Percentiles rank a stretch among this genome's conserved stretches.
These are phyloP conservation scores for Neurospora sp. DNA, from an alignment of 495 filamentous ascomycete species.

Conservation along the genomic window DNA sequence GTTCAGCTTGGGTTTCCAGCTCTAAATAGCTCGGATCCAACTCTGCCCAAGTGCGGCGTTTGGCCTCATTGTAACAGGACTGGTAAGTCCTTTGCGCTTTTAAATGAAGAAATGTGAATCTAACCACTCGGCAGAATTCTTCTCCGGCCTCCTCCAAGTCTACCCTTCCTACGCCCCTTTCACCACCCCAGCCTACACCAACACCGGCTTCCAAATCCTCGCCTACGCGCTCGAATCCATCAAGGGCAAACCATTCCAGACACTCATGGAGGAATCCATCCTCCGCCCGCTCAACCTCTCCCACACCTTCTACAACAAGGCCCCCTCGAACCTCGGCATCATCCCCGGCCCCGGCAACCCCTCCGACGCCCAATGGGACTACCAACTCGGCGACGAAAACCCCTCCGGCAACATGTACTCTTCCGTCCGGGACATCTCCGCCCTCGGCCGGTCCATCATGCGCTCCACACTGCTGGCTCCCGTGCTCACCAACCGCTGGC, in stretches of 20 bases:
- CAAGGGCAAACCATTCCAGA: constrained; percentile 33
- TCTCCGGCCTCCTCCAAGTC: constrained; percentile 35
- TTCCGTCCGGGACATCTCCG: constrained; percentile 39
- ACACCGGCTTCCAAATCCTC: constrained; percentile 44
- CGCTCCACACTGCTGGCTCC: constrained; percentile 35
- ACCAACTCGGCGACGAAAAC: constrained; percentile 30
- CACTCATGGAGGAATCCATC: constrained; percentile 34
- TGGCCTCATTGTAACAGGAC: constrained; percentile 24
- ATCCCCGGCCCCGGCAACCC: constrained; percentile 20
- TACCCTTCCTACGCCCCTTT: constrained; percentile 40
- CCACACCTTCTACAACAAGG: constrained; percentile 28
- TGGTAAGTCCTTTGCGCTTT: constrained; percentile 13
- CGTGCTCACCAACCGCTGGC: constrained; percentile 42
- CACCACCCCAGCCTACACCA: constrained; percentile 45
- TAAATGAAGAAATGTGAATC: background rate
- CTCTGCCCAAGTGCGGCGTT: constrained; percentile 31
- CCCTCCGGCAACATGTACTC: constrained; percentile 49
- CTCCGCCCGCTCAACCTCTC: constrained; percentile 37
- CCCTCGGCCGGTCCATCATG: constrained; percentile 46
- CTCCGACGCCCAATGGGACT: constrained; percentile 19
- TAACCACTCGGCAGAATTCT: constrained; percentile 34
- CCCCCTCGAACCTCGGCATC: constrained; percentile 17
- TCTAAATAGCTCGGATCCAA: constrained; percentile 28
- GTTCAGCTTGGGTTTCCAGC: constrained; percentile 30
- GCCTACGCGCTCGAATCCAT: constrained; percentile 46